Conservation (phyloP, 345 rosid species). For the Gossypium rotundifolium region DNA sequence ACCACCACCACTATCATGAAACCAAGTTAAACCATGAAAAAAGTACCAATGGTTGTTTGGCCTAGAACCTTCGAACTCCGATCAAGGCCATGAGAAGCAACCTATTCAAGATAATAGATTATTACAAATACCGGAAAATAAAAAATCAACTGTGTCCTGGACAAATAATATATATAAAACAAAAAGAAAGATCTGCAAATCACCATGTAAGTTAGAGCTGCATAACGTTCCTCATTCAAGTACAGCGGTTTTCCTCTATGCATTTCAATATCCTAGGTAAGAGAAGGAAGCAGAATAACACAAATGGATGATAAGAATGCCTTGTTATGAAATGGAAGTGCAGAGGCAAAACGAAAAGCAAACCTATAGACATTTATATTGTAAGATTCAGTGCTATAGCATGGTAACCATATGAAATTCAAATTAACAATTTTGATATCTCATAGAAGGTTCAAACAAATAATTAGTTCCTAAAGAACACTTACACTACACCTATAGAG, state of each 20-base stretch:
- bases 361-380: not conserved
- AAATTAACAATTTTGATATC: not conserved
- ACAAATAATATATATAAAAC: not conserved
- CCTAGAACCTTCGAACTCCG: conserved; percentile 69
- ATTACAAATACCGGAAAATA: not conserved
- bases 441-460: not conserved
- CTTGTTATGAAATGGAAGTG: not conserved
- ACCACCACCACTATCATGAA: conserved; percentile 14
- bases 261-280: conserved; percentile 65
- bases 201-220: conserved; percentile 80
- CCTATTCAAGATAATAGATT: conserved; percentile 30
- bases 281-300: not conserved
- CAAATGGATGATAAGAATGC: not conserved
- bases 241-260: conserved; percentile 80
- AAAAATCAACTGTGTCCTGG: not conserved
- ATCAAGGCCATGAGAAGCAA: conserved; percentile 93
- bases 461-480: not conserved
- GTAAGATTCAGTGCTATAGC: not conserved
- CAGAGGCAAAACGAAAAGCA: not conserved
- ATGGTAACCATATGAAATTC: not conserved
- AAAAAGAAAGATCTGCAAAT: conserved; percentile 13
- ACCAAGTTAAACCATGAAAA: conserved; percentile 35
- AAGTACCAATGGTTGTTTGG: conserved; percentile 63
- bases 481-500: not conserved
- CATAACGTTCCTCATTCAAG: conserved; percentile 93